Conservation (phyloP, 2,329 filamentous ascomycete genomes). For the Trichothecium roseum region DNA sequence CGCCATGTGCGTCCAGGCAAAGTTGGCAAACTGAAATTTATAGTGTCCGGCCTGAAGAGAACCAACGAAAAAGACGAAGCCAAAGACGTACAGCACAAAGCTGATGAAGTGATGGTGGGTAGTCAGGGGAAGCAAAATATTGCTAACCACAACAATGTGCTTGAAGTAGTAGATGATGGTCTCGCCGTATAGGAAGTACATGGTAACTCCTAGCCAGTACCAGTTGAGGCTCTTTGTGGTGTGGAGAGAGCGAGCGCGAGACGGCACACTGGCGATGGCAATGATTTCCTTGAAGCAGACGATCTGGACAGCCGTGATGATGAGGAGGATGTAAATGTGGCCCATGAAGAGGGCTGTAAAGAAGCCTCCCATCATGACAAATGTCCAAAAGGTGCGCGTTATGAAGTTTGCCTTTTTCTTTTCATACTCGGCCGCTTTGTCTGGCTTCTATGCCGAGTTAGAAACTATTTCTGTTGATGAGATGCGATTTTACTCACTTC, state of each 20-base stretch:
- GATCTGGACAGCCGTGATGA: conserved; percentile 90
- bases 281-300: conserved; percentile 99
- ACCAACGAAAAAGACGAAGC: conserved; percentile 95
- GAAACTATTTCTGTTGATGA: neutral
- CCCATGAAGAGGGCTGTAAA: conserved; percentile 89
- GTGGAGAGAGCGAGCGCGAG: conserved; percentile 76
- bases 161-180: conserved; percentile 99
- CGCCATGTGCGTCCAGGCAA: conserved; percentile 99
- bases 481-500: conserved; percentile 18
- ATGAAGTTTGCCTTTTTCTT: conserved; percentile 99
- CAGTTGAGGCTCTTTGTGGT: conserved; percentile 97
- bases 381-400: conserved; percentile 92
- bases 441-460: conserved; percentile 19
- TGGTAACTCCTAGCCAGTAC: conserved; percentile 98
- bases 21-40: conserved; percentile 98
- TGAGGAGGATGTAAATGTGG: conserved; percentile 91
- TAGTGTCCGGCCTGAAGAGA: conserved; percentile 94
- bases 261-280: conserved; percentile 90
- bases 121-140: conserved; percentile 81
- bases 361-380: conserved; percentile 93
- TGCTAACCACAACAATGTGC: conserved; percentile 92
- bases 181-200: conserved; percentile 99
- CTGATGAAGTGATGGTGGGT: conserved; percentile 98
- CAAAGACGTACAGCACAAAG: conserved; percentile 95
- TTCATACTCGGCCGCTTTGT: conserved; percentile 62